Evolutionary conservation across 1,284 basidiomycete species (phyloP), one percentile per base, ranked within the genome.

Genomic region (Pascua guehoae): DNA sequence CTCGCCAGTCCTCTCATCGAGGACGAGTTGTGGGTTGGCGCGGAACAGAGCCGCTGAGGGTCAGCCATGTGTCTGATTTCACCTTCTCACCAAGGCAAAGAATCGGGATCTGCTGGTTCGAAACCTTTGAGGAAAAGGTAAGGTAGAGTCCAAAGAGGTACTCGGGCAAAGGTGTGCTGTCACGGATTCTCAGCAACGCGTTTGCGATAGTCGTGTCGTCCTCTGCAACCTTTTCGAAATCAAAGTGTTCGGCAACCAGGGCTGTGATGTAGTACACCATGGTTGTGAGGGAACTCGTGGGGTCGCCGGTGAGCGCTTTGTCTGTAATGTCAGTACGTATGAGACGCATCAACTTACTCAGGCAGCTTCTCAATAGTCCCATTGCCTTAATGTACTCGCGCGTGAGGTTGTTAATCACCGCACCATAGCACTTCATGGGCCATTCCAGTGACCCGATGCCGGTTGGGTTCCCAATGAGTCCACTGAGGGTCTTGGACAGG

Each of bases 21-120:
- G 88, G 85, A 98, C 92, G 58, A 97, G 78, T 0, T 86, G 86
- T 1, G 95, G 94, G 64, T 93, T 87, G 8, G 91, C 86, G n/a
- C 91, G 86, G 79, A 93, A 98, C 5, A 98, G 76, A 71, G 89
- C 95, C 9, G 89, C 89, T 88, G 53, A 12, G 24, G 17, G 43
- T 51, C 32, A 56, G 59, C 12, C 4, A 32, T 32, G 24, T 32
- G 24, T 51, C 36, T 24, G 2, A 44, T 16, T 41, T 14, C 16
- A 47, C 8, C 18, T 32, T 61, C 80, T 43, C 60, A 88, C 89
- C 93, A 37, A 98, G 79, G 66, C 91, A 93, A 64, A 91, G 87
- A 1, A 70, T 73, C 1, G 70, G 69, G 0, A 43, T 62, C 57
- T 32, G 71, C 64, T 24, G 69, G 12, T 42, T 41, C 4, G 51